Evolutionary conservation across 2,329 filamentous ascomycete genomes (phyloP).

Genomic region (Colletotrichum sp.): DNA sequence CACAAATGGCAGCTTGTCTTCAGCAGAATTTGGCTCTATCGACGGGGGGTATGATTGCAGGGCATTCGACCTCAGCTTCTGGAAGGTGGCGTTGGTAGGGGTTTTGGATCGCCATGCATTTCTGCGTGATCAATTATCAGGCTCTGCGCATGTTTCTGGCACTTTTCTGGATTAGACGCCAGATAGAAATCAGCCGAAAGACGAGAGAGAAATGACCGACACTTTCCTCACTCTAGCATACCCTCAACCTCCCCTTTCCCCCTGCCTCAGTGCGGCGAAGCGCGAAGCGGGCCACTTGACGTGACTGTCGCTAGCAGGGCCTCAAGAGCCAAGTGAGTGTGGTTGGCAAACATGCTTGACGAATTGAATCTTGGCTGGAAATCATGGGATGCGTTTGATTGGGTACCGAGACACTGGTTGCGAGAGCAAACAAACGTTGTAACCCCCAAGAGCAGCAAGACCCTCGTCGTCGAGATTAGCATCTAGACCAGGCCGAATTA

Average conservation of each 20-base stretch:
- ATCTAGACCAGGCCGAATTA: conserved; percentile 7
- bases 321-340: background rate
- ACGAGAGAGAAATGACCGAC: background rate
- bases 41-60: background rate
- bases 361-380: background rate
- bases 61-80: background rate
- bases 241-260: background rate
- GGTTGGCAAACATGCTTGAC: background rate
- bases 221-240: background rate
- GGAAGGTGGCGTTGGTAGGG: background rate
- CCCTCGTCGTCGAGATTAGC: conserved; percentile 19
- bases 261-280: background rate
- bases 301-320: background rate
- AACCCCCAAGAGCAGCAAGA: background rate
- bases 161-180: background rate
- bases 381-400: background rate
- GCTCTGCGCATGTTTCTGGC: background rate
- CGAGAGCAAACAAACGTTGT: conserved; percentile 7
- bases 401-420: conserved; percentile 10
- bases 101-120: background rate
- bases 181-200: background rate
- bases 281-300: background rate
- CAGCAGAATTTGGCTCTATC: background rate
- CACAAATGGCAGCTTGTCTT: background rate
- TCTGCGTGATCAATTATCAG: background rate